These are phyloP conservation scores for Ceratocystis eucalypticola DNA, from an alignment of 2,329 filamentous ascomycete species.

Conservation along the genomic window DNA sequence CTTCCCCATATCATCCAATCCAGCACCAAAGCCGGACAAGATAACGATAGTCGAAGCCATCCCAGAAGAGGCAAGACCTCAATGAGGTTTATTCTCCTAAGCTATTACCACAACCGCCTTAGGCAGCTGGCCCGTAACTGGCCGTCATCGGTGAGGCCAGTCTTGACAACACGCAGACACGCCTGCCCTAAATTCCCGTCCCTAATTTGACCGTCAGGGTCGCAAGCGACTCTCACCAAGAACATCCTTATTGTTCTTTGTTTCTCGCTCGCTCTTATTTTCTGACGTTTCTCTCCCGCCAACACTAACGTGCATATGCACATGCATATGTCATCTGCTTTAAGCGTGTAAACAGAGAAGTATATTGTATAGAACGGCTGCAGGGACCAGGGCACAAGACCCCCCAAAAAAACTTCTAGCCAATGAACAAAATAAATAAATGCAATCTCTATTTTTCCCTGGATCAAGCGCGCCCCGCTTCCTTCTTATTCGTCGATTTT, in stretches of 20 bases:
- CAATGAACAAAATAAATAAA: neutral
- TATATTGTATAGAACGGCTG: neutral
- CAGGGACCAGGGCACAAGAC: constrained; percentile 1
- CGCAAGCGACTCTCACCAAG: neutral
- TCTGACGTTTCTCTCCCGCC: neutral
- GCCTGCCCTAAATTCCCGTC: neutral
- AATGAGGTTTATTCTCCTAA: constrained; percentile 6
- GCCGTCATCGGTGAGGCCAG: neutral
- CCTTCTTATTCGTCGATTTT: neutral
- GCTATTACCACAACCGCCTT: constrained; percentile 6
- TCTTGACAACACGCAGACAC: neutral
- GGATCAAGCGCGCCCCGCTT: neutral
- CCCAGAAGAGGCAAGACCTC: constrained; percentile 6
- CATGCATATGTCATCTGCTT: neutral
- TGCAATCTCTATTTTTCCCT: neutral
- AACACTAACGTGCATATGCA: neutral
- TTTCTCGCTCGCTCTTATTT: neutral
- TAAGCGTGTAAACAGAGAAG: neutral
- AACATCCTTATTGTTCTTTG: neutral
- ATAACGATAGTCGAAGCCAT: constrained; percentile 9
- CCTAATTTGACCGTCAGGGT: neutral
- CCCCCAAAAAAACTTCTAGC: neutral
- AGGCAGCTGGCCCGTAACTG: neutral
- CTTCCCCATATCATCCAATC: neutral
- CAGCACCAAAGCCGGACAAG: constrained; percentile 3